Evolutionary conservation across 495 filamentous ascomycete genomes (phyloP).

Genomic region (Lasiosphaeria miniovina): DNA sequence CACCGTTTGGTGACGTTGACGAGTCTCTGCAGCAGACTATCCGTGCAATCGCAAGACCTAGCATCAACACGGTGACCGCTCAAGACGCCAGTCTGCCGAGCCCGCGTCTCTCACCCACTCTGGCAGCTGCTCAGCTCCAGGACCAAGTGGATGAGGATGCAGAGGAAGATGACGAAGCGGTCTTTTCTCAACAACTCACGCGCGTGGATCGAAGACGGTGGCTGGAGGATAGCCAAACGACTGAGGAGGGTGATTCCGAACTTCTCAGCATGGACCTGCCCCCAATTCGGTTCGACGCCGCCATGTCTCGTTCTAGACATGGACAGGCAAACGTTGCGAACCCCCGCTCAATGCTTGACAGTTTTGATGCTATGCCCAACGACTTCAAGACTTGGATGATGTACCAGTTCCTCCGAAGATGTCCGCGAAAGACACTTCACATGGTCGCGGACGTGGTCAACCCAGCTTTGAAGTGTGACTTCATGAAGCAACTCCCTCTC

Average conservation of each 20-base stretch:
- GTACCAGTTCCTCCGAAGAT: slow-evolving; percentile 89
- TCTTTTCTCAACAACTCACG: slow-evolving; percentile 26
- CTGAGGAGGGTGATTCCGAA: slow-evolving; percentile 25
- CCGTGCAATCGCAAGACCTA: slow-evolving; percentile 40
- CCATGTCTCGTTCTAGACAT: slow-evolving; percentile 14
- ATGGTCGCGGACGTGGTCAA: slow-evolving; percentile 91
- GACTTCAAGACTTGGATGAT: slow-evolving; percentile 91
- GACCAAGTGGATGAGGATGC: slow-evolving; percentile 39
- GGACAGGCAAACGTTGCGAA: slow-evolving; percentile 54
- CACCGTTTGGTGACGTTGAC: slow-evolving; percentile 46
- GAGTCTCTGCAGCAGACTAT: slow-evolving; percentile 40
- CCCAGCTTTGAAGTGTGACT: slow-evolving; percentile 94
- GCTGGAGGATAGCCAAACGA: slow-evolving; percentile 29
- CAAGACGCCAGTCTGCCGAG: slow-evolving; percentile 93
- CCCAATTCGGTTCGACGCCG: slow-evolving; percentile 16
- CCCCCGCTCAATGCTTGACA: slow-evolving; percentile 79
- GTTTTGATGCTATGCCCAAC: slow-evolving; percentile 84
- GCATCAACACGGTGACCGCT: slow-evolving; percentile 59
- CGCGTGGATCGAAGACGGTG: slow-evolving; percentile 21
- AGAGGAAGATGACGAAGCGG: slow-evolving; percentile 31
- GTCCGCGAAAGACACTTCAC: slow-evolving; percentile 84
- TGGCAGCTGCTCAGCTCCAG: slow-evolving; percentile 67
- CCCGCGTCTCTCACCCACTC: slow-evolving; percentile 88
- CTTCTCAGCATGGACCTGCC: slow-evolving; percentile 17
- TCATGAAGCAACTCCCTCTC: slow-evolving; percentile 73